Evolutionary conservation across 345 rosid species (phyloP), one percentile per base, ranked within the genome.

Genomic region (Trapa bicornis): DNA sequence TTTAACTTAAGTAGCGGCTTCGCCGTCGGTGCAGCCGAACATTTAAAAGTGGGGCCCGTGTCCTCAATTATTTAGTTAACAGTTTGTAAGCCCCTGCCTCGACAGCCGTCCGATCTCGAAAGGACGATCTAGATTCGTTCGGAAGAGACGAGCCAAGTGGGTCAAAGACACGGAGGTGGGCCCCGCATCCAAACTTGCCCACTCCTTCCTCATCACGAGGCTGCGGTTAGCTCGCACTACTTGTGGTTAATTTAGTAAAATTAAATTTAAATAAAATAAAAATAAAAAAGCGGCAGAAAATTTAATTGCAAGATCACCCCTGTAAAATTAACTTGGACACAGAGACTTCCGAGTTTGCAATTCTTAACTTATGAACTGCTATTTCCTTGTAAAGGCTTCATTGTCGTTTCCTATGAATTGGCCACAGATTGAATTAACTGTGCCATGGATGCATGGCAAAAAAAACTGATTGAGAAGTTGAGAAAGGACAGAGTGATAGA

Each of bases 1-100:
- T 39, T 22, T 7, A 60, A 47, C 47, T 22, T 64, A 70, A 36
- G 47, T 69, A 47, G 70, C 60, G 57, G 77, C 64, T 15, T 37
- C 74, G 80, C 82, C 84, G 86, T 83, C 85, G 86, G 87, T 83
- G 84, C 82, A 82, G 84, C 75, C 84, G 68, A 43, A 35, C 16
- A 37, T 47, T 53, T 45, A 39, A 69, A 69, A 61, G 9, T 29
- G 37, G 37, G 13, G 29, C 56, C 29, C 60, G n/a, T 32, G 3
- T 29, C 38, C 29, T 22, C 29, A 22, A 22, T 22, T 22, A 13
- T n/a, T 2, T 35, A 4, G 36, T 42, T 62, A 66, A 67, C 60
- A 41, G 33, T 64, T 53, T 69, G 70, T 58, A 64, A 72, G 81
- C 65, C 7, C 56, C 0, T 12, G 42, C 66, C 56, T 13, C 47